A percentile compares a stretch with the other conserved stretches of the same genome.
Conservation (phyloP, 371 early-diverging fungal species). For the Mortierella sp. region DNA sequence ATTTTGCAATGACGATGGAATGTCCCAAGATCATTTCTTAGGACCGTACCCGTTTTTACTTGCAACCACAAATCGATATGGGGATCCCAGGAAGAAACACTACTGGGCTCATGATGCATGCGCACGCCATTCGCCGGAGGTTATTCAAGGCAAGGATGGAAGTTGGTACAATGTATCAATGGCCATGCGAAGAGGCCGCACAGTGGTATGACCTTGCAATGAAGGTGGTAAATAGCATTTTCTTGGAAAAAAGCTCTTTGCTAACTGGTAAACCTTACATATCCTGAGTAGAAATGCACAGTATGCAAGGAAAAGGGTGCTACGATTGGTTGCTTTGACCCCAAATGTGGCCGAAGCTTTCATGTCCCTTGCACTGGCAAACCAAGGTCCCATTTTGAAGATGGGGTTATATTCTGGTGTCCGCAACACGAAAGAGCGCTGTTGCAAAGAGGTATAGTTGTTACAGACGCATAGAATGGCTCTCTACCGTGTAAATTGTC, state of each 20-base stretch:
- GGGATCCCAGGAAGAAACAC: conserved; percentile 63
- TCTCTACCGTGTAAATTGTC: background rate
- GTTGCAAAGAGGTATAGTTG: conserved; percentile 59
- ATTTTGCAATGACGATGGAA: conserved; percentile 80
- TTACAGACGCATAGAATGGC: no score
- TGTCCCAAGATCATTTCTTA: conserved; percentile 66
- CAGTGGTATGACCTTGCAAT: conserved; percentile 68
- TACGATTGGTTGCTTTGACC: conserved; percentile 90
- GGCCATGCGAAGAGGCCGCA: conserved; percentile 81
- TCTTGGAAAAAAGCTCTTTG: no score
- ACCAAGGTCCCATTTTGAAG: conserved; percentile 74
- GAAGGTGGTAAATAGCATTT: no score
- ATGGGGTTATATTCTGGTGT: conserved; percentile 91
- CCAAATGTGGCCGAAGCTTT: conserved; percentile 84
- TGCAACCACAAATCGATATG: conserved; percentile 50
- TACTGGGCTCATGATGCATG: conserved; percentile 93
- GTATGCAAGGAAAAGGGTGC: conserved; percentile 87
- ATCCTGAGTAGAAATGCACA: conserved; percentile 70
- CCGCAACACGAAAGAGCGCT: conserved; percentile 75
- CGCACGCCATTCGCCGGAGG: conserved; percentile 89
- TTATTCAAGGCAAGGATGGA: conserved; percentile 73
- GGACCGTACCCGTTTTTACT: conserved; percentile 67
- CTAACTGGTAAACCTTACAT: background rate
- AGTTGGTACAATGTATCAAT: conserved; percentile 89
- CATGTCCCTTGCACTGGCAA: conserved; percentile 87